A percentile compares a stretch with the other conserved stretches of the same genome.
Conservation (phyloP, 208 protist genomes). For the Wallacemonas collosoma region DNA sequence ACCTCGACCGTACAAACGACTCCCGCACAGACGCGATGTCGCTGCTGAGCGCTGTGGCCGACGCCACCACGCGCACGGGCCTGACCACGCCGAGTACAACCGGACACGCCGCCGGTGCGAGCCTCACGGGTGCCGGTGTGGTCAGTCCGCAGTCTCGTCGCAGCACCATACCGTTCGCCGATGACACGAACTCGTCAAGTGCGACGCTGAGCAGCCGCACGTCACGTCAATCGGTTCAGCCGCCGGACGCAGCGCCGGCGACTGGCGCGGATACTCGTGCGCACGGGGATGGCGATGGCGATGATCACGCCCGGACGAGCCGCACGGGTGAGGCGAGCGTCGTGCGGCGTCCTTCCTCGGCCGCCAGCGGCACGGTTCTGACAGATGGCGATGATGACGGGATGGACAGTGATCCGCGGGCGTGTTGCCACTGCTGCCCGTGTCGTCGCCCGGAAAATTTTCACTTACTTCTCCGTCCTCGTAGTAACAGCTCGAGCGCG, state of each 20-base stretch:
- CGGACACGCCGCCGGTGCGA: not conserved
- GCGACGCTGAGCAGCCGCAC: not conserved
- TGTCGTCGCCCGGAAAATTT: conserved; percentile 46
- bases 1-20: not conserved
- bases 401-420: conserved; percentile 13
- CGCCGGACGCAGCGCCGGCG: not conserved
- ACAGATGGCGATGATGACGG: conserved; percentile 8
- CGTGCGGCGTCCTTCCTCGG: not conserved
- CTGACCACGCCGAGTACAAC: not conserved
- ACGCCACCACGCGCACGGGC: not conserved
- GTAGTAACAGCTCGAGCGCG: not conserved
- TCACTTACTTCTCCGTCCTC: conserved; percentile 22
- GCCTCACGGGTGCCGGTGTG: not conserved
- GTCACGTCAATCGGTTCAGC: not conserved
- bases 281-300: not conserved
- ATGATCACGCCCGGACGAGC: too few relatives aligned
- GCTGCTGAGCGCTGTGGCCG: not conserved
- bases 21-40: not conserved
- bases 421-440: conserved; percentile 58
- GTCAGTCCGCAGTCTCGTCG: conserved; percentile 12
- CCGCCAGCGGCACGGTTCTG: not conserved
- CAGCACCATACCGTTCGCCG: conserved; percentile 18
- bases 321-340: not conserved
- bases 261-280: not conserved
- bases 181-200: not conserved